Conservation (phyloP, 768 basidiomycete genomes). For the Termitomyces sp. region DNA sequence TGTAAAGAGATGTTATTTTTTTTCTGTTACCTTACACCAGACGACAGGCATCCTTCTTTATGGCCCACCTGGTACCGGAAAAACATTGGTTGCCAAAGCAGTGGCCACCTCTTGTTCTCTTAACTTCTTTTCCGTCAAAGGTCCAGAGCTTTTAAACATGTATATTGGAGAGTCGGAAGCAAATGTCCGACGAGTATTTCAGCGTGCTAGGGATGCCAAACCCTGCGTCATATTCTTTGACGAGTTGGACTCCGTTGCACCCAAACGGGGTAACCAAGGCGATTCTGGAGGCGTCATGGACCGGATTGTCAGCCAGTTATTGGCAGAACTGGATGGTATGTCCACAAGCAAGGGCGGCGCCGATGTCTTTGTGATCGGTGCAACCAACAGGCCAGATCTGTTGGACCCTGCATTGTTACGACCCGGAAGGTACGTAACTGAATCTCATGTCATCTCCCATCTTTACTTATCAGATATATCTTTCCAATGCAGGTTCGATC, state of each 20-base stretch:
- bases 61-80: slow-evolving; percentile 95
- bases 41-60: slow-evolving; percentile 80
- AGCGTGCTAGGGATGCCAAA: slow-evolving; percentile 84
- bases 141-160: slow-evolving; percentile 95
- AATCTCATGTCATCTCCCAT: not conserved
- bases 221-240: slow-evolving; percentile 98
- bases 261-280: slow-evolving; percentile 91
- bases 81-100: slow-evolving; percentile 93
- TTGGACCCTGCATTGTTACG: slow-evolving; percentile 86
- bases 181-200: slow-evolving; percentile 91
- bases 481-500: slow-evolving; percentile 76
- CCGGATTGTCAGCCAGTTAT: slow-evolving; percentile 89
- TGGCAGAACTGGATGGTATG: slow-evolving; percentile 95
- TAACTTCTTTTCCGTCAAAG: slow-evolving; percentile 97
- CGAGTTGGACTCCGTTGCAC: slow-evolving; percentile 92
- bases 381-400: slow-evolving; percentile 92
- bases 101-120: slow-evolving; percentile 93
- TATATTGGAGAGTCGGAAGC: slow-evolving; percentile 98
- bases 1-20: not conserved
- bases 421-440: slow-evolving; percentile 67
- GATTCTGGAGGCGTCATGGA: slow-evolving; percentile 99
- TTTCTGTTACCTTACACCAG: not conserved
- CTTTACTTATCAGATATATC: not conserved
- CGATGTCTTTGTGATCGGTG: slow-evolving; percentile 92
- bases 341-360: slow-evolving; percentile 52